Evolutionary conservation across 2,329 filamentous ascomycete genomes (phyloP), one percentile per base, ranked within the genome.

Genomic region (Apiospora saccharicola): DNA sequence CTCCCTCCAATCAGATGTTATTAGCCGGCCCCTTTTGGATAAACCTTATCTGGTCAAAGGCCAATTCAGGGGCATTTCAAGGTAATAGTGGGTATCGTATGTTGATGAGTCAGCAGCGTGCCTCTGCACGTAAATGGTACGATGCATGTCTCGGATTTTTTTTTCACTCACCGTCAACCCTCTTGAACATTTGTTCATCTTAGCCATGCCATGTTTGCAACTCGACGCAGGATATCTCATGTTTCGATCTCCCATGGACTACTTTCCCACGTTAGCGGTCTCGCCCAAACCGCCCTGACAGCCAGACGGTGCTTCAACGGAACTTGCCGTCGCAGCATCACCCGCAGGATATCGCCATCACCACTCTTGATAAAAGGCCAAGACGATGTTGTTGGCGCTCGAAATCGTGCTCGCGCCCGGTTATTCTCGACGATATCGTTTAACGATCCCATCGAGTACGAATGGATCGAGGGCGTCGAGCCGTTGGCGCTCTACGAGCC

Each of bases 151-250:
- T 61, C 53, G 53, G 53, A 34, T 22, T 61, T 61, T 61, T 49
- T 22, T 37, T 22, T 37, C 53, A 61, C 16, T 61, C 53, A 61
- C 19, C 30, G 10, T 37, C 53, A 61, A 61, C 53, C 14, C 8
- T 61, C 53, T 61, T 61, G 53, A 61, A 16, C 53, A 37, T 61
- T 30, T 61, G 37, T 34, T 61, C 34, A 8, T 61, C 34, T 61
- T 16, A 61, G 53, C 53, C 53, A 61, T 61, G 53, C 53, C 53
- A 61, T 61, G 53, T 61, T 61, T 61, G 53, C 53, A 61, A 61
- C 26, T 37, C 53, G 53, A 37, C 30, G 22, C 53, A 10, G 53
- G 30, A 34, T 61, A 30, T 37, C 53, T 61, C 53, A 61, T 61
- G 53, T 61, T 61, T 61, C 53, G 53, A 34, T 37, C 22, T 2